Conservation (phyloP, 1,139 yeast genomes). For the Pichia sp. region DNA sequence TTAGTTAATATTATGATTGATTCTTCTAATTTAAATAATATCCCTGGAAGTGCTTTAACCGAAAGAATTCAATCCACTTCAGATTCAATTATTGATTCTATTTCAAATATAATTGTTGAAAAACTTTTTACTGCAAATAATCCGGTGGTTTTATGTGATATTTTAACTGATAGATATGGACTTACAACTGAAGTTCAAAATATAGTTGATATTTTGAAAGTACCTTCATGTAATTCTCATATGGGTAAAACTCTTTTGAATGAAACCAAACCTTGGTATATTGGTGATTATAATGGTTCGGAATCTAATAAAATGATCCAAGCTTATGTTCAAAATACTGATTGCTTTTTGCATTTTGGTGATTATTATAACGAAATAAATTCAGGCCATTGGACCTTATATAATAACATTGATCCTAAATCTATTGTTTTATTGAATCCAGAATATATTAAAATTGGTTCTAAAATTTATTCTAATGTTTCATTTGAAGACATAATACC, state of each 20-base stretch:
- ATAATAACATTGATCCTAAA: slow-evolving; percentile 28
- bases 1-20: slow-evolving; percentile 46
- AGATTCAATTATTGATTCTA: slow-evolving; percentile 22
- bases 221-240: slow-evolving; percentile 42
- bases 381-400: slow-evolving; percentile 38
- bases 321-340: slow-evolving; percentile 36
- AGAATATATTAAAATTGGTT: slow-evolving; percentile 41
- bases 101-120: slow-evolving; percentile 43
- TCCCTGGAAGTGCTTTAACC: slow-evolving; percentile 16
- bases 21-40: slow-evolving; percentile 21
- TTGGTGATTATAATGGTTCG: slow-evolving; percentile 60
- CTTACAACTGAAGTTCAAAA: slow-evolving; percentile 36
- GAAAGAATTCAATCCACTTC: slow-evolving; percentile 1
- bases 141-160: slow-evolving; percentile 66
- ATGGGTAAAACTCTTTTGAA: slow-evolving; percentile 56
- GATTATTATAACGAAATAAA: slow-evolving; percentile 48
- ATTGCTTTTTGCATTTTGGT: slow-evolving; percentile 48
- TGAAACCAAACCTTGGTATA: slow-evolving; percentile 51
- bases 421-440: slow-evolving; percentile 36
- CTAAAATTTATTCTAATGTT: slow-evolving; percentile 33
- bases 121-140: slow-evolving; percentile 44
- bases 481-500: slow-evolving; percentile 44
- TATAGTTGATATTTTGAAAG: slow-evolving; percentile 40
- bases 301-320: slow-evolving; percentile 40
- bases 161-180: slow-evolving; percentile 53